phyloP scores from a whole-genome alignment of 1,284 basidiomycete genomes.

The Ceratobasidium theobromae region DNA sequence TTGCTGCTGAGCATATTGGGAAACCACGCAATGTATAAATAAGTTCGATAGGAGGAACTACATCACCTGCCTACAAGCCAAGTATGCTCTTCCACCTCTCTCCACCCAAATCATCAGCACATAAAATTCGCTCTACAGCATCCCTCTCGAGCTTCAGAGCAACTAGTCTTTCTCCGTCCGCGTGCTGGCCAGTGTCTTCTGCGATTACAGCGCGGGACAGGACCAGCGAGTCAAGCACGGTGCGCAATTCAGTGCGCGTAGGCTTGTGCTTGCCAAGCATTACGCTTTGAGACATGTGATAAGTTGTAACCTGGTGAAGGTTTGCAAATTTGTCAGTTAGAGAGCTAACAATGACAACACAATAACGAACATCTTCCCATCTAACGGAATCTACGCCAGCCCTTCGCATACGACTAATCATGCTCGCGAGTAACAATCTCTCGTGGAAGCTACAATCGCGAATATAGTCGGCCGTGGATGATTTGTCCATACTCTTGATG shows the following conservation, averaged over 20 bases:
- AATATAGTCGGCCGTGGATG: constrained; percentile 82
- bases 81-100: constrained; percentile 63
- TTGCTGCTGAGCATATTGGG: not conserved
- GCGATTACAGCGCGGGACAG: constrained; percentile 70
- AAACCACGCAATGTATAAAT: not conserved
- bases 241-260: constrained; percentile 54
- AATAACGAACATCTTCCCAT: constrained; percentile 68
- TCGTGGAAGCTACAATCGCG: constrained; percentile 82
- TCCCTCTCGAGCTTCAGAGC: constrained; percentile 67
- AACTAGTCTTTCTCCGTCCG: constrained; percentile 59
- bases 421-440: constrained; percentile 82
- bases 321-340: not conserved
- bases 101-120: constrained; percentile 62
- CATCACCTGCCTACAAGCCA: constrained; percentile 34
- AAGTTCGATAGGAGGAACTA: not conserved
- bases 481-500: constrained; percentile 87
- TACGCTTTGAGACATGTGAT: constrained; percentile 29
- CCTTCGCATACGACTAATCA: constrained; percentile 80
- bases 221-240: constrained; percentile 67
- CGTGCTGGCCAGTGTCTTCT: constrained; percentile 49
- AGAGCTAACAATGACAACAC: not conserved
- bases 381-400: constrained; percentile 86
- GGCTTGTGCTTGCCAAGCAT: constrained; percentile 50
- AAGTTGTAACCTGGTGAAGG: constrained; percentile 3
- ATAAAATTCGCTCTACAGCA: constrained; percentile 71